Percentiles rank a stretch among this genome's conserved stretches.
phyloP scores from a whole-genome alignment of 139 green algal species.

The Micractinium conductrix region DNA sequence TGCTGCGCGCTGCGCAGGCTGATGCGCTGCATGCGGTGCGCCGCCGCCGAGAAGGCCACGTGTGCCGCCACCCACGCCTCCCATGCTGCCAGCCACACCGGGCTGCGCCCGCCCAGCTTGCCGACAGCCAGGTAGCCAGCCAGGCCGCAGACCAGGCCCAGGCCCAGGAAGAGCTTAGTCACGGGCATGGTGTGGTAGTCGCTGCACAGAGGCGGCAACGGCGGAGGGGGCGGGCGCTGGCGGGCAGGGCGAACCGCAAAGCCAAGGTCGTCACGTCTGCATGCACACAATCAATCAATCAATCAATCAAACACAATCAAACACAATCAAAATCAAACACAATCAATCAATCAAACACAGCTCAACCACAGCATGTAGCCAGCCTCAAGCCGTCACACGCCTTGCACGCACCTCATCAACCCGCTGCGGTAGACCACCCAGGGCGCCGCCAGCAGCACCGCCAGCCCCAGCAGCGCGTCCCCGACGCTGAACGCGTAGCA shows the following conservation, averaged over 20 bases:
- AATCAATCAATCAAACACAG: no score
- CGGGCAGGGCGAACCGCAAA: background rate
- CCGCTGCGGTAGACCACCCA: slow-evolving; percentile 27
- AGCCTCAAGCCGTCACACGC: no score
- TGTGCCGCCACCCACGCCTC: slow-evolving; percentile 45
- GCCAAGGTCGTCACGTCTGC: background rate
- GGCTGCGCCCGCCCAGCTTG: slow-evolving; percentile 38
- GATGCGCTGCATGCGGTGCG: slow-evolving; percentile 2
- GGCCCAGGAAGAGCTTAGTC: slow-evolving; percentile 33
- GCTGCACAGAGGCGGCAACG: background rate
- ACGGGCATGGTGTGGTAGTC: slow-evolving; percentile 44
- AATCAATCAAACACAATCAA: no score
- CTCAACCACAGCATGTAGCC: no score
- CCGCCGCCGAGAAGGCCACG: slow-evolving; percentile 10
- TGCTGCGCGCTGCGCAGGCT: background rate
- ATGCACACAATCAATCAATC: no score
- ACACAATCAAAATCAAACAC: no score
- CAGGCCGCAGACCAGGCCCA: slow-evolving; percentile 40
- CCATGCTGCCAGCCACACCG: slow-evolving; percentile 44
- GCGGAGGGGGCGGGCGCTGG: background rate
- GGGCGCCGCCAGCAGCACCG: slow-evolving; percentile 20
- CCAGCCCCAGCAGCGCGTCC: slow-evolving; percentile 37
- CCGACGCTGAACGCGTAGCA: slow-evolving; percentile 16
- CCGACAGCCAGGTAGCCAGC: slow-evolving; percentile 39
- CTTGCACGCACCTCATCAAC: slow-evolving; percentile 18